Conservation (phyloP, 352 stramenopile genomes). For the Phytophthora aleatoria region DNA sequence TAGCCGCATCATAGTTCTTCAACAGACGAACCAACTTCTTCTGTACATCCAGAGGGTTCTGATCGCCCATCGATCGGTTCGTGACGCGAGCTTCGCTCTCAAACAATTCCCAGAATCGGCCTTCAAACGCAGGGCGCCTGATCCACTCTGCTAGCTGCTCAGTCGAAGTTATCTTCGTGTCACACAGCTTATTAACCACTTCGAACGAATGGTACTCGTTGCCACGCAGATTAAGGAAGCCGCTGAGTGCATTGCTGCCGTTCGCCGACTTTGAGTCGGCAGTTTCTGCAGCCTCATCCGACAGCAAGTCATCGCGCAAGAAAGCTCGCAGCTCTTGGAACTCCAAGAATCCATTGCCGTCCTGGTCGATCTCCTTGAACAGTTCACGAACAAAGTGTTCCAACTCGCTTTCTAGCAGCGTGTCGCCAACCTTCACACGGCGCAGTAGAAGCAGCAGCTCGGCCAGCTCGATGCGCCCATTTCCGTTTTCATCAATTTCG, state of each 20-base stretch:
- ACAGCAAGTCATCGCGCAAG: slow-evolving; percentile 56
- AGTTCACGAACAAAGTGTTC: slow-evolving; percentile 66
- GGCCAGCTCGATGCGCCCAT: slow-evolving; percentile 64
- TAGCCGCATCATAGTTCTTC: slow-evolving; percentile 72
- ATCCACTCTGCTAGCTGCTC: slow-evolving; percentile 58
- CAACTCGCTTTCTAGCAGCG: slow-evolving; percentile 65
- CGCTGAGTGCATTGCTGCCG: slow-evolving; percentile 52
- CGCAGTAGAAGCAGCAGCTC: slow-evolving; percentile 67
- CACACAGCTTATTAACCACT: slow-evolving; percentile 62
- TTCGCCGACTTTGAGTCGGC: slow-evolving; percentile 24
- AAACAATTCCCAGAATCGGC: slow-evolving; percentile 69
- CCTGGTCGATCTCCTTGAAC: slow-evolving; percentile 93
- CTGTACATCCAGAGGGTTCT: slow-evolving; percentile 62
- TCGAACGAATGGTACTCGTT: slow-evolving; percentile 72
- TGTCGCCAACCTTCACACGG: slow-evolving; percentile 68
- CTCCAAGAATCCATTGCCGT: slow-evolving; percentile 91
- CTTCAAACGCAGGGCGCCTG: slow-evolving; percentile 46
- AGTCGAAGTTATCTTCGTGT: slow-evolving; percentile 54
- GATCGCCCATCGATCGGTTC: slow-evolving; percentile 43
- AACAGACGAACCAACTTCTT: slow-evolving; percentile 77
- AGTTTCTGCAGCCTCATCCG: slow-evolving; percentile 26
- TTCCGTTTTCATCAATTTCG: slow-evolving; percentile 73
- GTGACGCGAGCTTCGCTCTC: slow-evolving; percentile 53
- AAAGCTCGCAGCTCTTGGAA: slow-evolving; percentile 95
- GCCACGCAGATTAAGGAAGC: slow-evolving; percentile 67